Evolutionary conservation across 1,139 yeast species (phyloP).

Genomic region (Yamadazyma diddensiae): DNA sequence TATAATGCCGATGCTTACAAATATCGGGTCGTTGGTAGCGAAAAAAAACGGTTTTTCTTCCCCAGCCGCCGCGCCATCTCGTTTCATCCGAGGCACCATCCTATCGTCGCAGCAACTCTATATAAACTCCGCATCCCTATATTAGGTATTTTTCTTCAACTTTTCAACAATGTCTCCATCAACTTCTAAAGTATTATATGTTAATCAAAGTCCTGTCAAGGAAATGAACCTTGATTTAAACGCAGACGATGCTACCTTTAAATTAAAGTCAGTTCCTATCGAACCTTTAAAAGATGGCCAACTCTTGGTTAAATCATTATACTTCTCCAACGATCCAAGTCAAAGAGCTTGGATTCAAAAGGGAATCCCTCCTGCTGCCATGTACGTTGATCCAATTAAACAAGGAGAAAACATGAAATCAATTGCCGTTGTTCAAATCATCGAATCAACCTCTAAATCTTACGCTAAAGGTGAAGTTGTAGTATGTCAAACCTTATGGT

Average conservation of each 20-base stretch:
- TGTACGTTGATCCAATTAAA: constrained; percentile 46
- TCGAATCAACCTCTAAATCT: constrained; percentile 39
- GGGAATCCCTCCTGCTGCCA: constrained; percentile 35
- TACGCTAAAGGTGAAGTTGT: constrained; percentile 46
- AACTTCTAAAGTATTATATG: constrained; percentile 8
- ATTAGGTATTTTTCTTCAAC: too few relatives aligned
- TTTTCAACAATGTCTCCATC: constrained; percentile 4
- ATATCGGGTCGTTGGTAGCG: too few relatives aligned
- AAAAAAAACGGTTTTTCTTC: too few relatives aligned
- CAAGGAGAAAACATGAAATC: constrained; percentile 51
- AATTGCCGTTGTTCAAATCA: constrained; percentile 47
- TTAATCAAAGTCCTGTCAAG: constrained; percentile 17
- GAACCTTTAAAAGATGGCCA: constrained; percentile 37
- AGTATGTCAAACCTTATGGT: constrained; percentile 27
- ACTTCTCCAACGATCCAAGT: constrained; percentile 65
- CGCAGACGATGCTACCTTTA: constrained; percentile 22
- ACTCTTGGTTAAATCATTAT: constrained; percentile 44
- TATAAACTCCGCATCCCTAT: too few relatives aligned
- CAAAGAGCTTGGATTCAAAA: constrained; percentile 61
- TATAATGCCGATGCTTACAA: too few relatives aligned
- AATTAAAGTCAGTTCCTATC: constrained; percentile 12
- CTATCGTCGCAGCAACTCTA: too few relatives aligned
- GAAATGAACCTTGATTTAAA: constrained; percentile 17
- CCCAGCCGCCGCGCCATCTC: too few relatives aligned
- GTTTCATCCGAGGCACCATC: too few relatives aligned